phyloP scores from a whole-genome alignment of 352 stramenopile genomes.

The Globisporangium solare region DNA sequence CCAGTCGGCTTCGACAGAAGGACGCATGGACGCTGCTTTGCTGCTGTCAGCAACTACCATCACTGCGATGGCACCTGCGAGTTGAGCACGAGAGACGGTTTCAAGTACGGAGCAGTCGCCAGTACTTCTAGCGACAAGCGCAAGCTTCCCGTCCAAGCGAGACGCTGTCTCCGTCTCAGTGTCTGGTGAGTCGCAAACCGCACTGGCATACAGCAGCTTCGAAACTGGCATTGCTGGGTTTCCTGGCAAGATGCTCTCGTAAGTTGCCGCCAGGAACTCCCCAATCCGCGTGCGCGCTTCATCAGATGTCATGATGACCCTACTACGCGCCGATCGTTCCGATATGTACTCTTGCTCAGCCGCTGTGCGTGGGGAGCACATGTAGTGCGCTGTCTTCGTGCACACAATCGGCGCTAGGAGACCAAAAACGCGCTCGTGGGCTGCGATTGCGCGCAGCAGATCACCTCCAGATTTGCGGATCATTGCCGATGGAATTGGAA shows the following conservation, averaged over 20 bases:
- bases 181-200: conserved; percentile 18
- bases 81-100: conserved; percentile 38
- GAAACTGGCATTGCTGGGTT: conserved; percentile 20
- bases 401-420: conserved; percentile 55
- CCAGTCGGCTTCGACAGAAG: conserved; percentile 44
- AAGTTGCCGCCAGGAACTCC: conserved; percentile 47
- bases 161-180: conserved; percentile 11
- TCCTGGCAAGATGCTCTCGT: conserved; percentile 36
- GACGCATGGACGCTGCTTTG: conserved; percentile 22
- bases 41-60: conserved; percentile 28
- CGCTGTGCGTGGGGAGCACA: conserved; percentile 26
- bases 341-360: conserved; percentile 36
- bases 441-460: conserved; percentile 31
- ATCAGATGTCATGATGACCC: conserved; percentile 22
- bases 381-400: conserved; percentile 33
- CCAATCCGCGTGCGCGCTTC: conserved; percentile 22
- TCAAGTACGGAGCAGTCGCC: conserved; percentile 32
- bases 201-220: conserved; percentile 13
- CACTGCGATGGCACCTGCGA: conserved; percentile 32
- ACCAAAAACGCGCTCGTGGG: conserved; percentile 29
- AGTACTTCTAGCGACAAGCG: conserved; percentile 25
- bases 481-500: conserved; percentile 57
- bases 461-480: conserved; percentile 46
- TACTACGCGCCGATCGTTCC: conserved; percentile 24
- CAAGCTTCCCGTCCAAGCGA: conserved; percentile 22